Percentiles rank a stretch among this genome's conserved stretches.
These are phyloP conservation scores for Fomitopsis schrenkii DNA, from an alignment of 1,284 basidiomycete genomes.

Conservation along the genomic window DNA sequence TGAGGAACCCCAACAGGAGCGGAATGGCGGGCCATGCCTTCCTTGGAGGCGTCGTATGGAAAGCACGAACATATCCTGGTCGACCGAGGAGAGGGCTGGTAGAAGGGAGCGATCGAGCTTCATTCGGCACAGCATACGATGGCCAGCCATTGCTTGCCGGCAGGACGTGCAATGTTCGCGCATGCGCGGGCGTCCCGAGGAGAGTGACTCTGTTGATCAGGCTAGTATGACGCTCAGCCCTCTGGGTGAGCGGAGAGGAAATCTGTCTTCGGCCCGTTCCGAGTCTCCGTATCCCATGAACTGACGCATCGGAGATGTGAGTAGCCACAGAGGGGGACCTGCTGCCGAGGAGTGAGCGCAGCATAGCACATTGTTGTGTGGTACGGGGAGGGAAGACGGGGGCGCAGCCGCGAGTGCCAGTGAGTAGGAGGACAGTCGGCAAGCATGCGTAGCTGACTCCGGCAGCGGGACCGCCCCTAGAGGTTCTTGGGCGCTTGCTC, in stretches of 20 bases:
- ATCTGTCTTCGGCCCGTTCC: background rate
- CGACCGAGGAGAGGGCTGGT: background rate
- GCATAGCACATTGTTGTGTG: conserved; percentile 26
- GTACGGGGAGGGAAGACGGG: background rate
- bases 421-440: background rate
- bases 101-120: too few relatives aligned
- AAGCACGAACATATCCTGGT: conserved; percentile 14
- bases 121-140: too few relatives aligned
- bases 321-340: conserved; percentile 1
- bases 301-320: background rate
- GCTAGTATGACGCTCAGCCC: background rate
- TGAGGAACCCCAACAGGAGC: conserved; percentile 41
- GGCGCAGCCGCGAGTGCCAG: background rate
- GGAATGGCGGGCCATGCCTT: conserved; percentile 32
- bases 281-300: background rate
- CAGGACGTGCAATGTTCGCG: background rate
- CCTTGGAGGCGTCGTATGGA: conserved; percentile 39
- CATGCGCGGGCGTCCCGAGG: background rate
- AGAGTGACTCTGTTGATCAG: too few relatives aligned
- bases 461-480: background rate
- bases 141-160: background rate
- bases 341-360: conserved; percentile 18
- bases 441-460: background rate
- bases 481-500: background rate
- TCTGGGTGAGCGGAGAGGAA: background rate